These are phyloP conservation scores for Lachnellula occidentalis DNA, from an alignment of 2,329 filamentous ascomycete genomes.

Conservation along the genomic window DNA sequence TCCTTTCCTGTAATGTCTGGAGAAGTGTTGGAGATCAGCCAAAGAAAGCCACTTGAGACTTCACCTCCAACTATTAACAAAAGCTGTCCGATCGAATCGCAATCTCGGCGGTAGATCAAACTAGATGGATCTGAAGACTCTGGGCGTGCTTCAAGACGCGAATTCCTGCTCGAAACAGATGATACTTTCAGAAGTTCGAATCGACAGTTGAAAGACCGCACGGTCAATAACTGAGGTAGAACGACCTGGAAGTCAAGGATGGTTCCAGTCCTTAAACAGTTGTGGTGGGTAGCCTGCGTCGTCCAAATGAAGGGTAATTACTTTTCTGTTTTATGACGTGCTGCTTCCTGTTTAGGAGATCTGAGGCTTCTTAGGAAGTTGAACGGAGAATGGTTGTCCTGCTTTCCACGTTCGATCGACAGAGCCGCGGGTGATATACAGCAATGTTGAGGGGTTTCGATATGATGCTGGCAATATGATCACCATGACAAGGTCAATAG, in stretches of 20 bases:
- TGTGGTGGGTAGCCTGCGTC: slow-evolving; percentile 26
- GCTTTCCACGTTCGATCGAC: slow-evolving; percentile 30
- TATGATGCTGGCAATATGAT: slow-evolving; percentile 27
- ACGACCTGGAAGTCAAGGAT: slow-evolving; percentile 22
- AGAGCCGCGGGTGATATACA: slow-evolving; percentile 27
- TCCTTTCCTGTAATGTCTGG: slow-evolving; percentile 18
- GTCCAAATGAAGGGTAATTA: slow-evolving; percentile 30
- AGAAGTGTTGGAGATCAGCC: slow-evolving; percentile 16
- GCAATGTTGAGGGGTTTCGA: slow-evolving; percentile 27
- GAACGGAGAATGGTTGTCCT: slow-evolving; percentile 22
- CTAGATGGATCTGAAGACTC: slow-evolving; percentile 17
- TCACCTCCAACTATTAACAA: slow-evolving; percentile 19
- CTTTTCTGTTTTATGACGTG: slow-evolving; percentile 29
- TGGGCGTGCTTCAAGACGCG: slow-evolving; percentile 29
- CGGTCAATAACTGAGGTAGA: slow-evolving; percentile 21
- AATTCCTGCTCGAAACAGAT: slow-evolving; percentile 21
- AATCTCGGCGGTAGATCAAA: slow-evolving; percentile 22
- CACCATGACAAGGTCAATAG: slow-evolving; percentile 26
- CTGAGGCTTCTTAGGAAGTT: slow-evolving; percentile 18
- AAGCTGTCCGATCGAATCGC: slow-evolving; percentile 22
- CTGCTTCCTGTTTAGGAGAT: slow-evolving; percentile 23
- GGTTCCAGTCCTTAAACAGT: slow-evolving; percentile 18
- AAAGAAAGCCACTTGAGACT: slow-evolving; percentile 11
- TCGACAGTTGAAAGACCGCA: slow-evolving; percentile 20
- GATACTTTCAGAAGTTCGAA: slow-evolving; percentile 13